Conservation (phyloP, 2,329 filamentous ascomycete species). For the Boeremia lycopersici region DNA sequence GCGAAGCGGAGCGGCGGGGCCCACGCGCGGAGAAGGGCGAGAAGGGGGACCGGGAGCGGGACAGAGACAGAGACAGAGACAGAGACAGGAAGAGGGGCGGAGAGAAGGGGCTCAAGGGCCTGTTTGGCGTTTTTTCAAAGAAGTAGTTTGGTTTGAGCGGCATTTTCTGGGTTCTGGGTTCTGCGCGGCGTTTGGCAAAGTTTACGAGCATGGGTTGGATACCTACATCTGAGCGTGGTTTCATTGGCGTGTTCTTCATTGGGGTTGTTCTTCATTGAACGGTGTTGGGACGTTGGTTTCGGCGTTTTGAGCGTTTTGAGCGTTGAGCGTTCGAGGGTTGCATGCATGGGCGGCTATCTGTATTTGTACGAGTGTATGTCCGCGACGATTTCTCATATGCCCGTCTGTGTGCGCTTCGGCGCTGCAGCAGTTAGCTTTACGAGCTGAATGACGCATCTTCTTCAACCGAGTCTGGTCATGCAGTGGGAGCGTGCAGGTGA, state of each 20-base stretch:
- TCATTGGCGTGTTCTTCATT: too few relatives aligned
- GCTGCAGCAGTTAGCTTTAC: background rate
- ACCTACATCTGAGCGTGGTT: too few relatives aligned
- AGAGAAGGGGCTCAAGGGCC: slow-evolving; percentile 34
- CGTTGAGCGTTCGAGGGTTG: background rate
- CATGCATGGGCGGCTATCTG: slow-evolving; percentile 9
- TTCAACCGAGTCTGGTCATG: too few relatives aligned
- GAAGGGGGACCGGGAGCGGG: slow-evolving; percentile 25
- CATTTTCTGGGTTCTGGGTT: background rate
- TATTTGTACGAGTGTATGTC: slow-evolving; percentile 17
- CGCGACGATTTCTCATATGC: slow-evolving; percentile 3
- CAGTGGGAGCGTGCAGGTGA: background rate
- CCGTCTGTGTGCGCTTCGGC: background rate
- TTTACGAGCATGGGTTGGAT: background rate
- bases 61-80: slow-evolving; percentile 21
- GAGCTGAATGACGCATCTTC: background rate
- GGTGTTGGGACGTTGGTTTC: background rate
- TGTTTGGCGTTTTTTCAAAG: slow-evolving; percentile 43
- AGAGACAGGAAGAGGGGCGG: slow-evolving; percentile 40
- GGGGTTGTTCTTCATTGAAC: slow-evolving; percentile 11
- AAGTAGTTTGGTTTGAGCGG: slow-evolving; percentile 16
- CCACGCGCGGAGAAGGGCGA: background rate
- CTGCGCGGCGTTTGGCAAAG: background rate
- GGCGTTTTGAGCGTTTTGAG: background rate
- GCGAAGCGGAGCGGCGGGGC: slow-evolving; percentile 34